phyloP scores from a whole-genome alignment of 2,329 filamentous ascomycete species.

The Grosmannia serpens region DNA sequence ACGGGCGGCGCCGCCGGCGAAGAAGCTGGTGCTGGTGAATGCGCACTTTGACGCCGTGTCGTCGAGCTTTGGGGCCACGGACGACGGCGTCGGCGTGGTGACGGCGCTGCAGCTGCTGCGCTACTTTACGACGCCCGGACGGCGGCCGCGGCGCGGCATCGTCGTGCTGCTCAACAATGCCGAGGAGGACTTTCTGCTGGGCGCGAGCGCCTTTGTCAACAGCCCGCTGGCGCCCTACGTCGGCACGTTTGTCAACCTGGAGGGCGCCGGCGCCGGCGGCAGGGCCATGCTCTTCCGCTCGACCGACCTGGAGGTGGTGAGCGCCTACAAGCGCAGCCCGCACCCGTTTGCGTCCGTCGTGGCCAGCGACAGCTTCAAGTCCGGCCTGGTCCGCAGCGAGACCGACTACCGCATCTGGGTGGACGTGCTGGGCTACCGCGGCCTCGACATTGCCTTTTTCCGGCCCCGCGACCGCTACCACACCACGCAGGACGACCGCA shows the following conservation, averaged over 20 bases:
- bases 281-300: conserved; percentile 78
- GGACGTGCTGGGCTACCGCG: conserved; percentile 66
- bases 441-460: conserved; percentile 87
- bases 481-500: conserved; percentile 75
- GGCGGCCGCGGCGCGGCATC: conserved; percentile 68
- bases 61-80: conserved; percentile 85
- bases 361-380: conserved; percentile 71
- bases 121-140: conserved; percentile 64
- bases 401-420: conserved; percentile 86
- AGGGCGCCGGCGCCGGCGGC: conserved; percentile 87
- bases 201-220: conserved; percentile 72
- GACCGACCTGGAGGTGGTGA: conserved; percentile 76
- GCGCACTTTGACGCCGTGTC: conserved; percentile 89
- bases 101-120: conserved; percentile 74
- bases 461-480: conserved; percentile 80
- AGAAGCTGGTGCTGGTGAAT: conserved; percentile 79
- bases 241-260: conserved; percentile 85
- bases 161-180: conserved; percentile 87
- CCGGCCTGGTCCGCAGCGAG: conserved; percentile 66
- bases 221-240: conserved; percentile 71
- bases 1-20: conserved; percentile 26
- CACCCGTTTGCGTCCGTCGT: conserved; percentile 79
- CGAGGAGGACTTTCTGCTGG: conserved; percentile 86
- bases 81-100: conserved; percentile 86
- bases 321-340: conserved; percentile 57